phyloP scores from a whole-genome alignment of 1,139 yeast species.

The Lodderomyces parapsilosis region DNA sequence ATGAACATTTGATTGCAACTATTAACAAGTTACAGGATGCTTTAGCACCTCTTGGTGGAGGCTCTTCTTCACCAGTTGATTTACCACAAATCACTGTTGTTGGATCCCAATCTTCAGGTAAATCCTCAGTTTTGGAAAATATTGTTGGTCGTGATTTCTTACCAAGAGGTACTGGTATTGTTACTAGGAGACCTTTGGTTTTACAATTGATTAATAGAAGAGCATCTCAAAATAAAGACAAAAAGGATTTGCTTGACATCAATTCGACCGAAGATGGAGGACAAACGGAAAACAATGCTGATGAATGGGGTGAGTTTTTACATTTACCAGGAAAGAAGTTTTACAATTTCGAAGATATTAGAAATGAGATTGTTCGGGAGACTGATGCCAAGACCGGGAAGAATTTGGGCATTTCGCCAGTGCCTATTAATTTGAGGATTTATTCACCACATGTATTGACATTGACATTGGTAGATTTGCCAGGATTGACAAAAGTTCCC shows the following conservation, averaged over 20 bases:
- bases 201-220: conserved; percentile 78
- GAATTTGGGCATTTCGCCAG: conserved; percentile 87
- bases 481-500: conserved; percentile 98
- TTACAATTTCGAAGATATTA: conserved; percentile 85
- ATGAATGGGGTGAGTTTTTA: conserved; percentile 98
- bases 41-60: conserved; percentile 89
- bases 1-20: conserved; percentile 83
- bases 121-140: conserved; percentile 89
- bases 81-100: conserved; percentile 96
- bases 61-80: conserved; percentile 81
- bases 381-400: conserved; percentile 94
- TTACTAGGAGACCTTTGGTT: conserved; percentile 89
- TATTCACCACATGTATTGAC: conserved; percentile 96
- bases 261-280: conserved; percentile 44
- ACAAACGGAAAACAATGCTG: conserved; percentile 70
- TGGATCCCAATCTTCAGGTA: conserved; percentile 94
- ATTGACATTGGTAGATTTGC: conserved; percentile 92
- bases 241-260: conserved; percentile 31
- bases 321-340: conserved; percentile 90
- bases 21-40: conserved; percentile 95
- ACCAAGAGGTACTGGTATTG: conserved; percentile 96
- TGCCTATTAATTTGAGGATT: conserved; percentile 90
- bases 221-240: conserved; percentile 22
- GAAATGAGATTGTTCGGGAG: conserved; percentile 87
- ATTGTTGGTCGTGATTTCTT: conserved; percentile 93